Conservation (phyloP, 1,284 basidiomycete species). For the Stygiomarasmius scandens region DNA sequence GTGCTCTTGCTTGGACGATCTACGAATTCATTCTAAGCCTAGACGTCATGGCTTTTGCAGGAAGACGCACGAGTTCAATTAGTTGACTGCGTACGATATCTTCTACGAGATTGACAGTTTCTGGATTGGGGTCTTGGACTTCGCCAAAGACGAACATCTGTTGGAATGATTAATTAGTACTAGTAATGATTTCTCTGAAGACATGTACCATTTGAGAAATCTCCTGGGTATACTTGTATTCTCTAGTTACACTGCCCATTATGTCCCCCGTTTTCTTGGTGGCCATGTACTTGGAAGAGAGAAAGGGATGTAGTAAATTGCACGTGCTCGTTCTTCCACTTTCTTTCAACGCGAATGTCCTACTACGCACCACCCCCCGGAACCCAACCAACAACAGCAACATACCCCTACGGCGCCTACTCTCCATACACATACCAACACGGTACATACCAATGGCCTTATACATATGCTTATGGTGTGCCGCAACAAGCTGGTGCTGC, state of each 20-base stretch:
- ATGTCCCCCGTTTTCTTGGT: conserved; percentile 7
- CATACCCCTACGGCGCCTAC: conserved; percentile 55
- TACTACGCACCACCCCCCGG: conserved; percentile 11
- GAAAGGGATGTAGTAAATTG: no score
- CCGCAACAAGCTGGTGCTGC: conserved; percentile 39
- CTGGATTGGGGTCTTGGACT: conserved; percentile 85
- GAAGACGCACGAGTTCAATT: conserved; percentile 79
- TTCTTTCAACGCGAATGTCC: conserved; percentile 1
- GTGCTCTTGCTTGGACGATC: conserved; percentile 88
- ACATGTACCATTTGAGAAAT: conserved; percentile 80
- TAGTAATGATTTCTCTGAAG: neutral
- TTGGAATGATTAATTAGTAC: neutral
- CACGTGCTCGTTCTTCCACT: no score
- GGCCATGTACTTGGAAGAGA: conserved; percentile 12
- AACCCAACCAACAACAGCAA: conserved; percentile 41
- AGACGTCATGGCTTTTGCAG: no score
- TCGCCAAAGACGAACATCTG: conserved; percentile 98
- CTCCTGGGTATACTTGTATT: conserved; percentile 74
- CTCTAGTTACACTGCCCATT: conserved; percentile 27
- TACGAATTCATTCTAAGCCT: conserved; percentile 30
- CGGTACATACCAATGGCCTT: conserved; percentile 59
- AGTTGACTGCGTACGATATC: conserved; percentile 95
- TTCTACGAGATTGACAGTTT: conserved; percentile 91
- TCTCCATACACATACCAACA: conserved; percentile 26
- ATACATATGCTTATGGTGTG: conserved; percentile 58